Evolutionary conservation across 2,329 filamentous ascomycete species (phyloP), one percentile per base, ranked within the genome.

Genomic region (Arthroderma sp.): DNA sequence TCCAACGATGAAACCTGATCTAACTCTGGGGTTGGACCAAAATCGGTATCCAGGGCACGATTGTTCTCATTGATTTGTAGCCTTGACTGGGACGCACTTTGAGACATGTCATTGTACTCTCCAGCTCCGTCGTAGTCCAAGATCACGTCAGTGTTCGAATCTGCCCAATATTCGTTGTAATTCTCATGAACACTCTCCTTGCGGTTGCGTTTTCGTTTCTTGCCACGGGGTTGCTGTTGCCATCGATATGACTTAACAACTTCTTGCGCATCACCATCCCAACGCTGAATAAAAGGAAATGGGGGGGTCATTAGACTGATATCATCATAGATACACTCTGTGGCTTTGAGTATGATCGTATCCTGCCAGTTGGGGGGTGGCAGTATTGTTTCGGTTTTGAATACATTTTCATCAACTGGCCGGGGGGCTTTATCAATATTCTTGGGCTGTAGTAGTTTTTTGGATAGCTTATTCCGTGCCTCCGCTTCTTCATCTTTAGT

Each of bases 201-300:
- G 8, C 65, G 65, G 53, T 73, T 74, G 48, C 72, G 68, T 54
- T 73, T 74, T 49, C 71, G 68, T 52, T 77, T 65, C 48, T 58
- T 63, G 31, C 53, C 53, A 29, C 45, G 51, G 9, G 54, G 53
- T 2, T 47, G 31, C 31, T 44, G 39, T 45, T 50, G 57, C 22
- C 57, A 62, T 50, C 61, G 64, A 47, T 52, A 59, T 50, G 60
- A 59, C 46, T 55, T 62, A 51, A 68, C 70, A 55, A 51, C 57
- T 41, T 56, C 51, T 43, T 75, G 72, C 55, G 88, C 83, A 49
- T 86, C 81, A 3, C 77, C 74, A 61, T 94, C 85, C 89, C 88
- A 95, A 39, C 84, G 76, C 61, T 95, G 87, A 10, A 83, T 71
- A 60, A 95, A 95, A 0, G 88, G 88, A 56, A 93, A 95, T 0